These are phyloP conservation scores for Clathrospora elynae DNA, from an alignment of 2,329 filamentous ascomycete species.

Conservation along the genomic window DNA sequence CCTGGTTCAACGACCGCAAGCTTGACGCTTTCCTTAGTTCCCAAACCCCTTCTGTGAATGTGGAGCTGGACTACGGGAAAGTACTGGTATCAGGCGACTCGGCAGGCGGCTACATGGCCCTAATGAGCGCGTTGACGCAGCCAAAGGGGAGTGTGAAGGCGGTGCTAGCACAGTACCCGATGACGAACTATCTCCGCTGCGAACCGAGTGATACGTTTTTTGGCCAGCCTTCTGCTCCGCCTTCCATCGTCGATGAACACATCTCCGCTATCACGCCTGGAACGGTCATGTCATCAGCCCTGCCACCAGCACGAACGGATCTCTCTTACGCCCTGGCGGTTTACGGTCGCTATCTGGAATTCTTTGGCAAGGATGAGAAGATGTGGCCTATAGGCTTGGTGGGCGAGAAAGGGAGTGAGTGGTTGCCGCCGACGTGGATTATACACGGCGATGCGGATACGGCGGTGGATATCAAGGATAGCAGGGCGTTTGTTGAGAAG, in stretches of 20 bases:
- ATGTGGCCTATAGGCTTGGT: slow-evolving; percentile 37
- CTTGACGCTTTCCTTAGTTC: slow-evolving; percentile 18
- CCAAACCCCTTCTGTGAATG: slow-evolving; percentile 1
- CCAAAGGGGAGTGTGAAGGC: slow-evolving; percentile 30
- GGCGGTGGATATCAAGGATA: slow-evolving; percentile 35
- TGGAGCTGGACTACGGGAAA: slow-evolving; percentile 32
- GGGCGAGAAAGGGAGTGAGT: slow-evolving; percentile 27
- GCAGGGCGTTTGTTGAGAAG: slow-evolving; percentile 33
- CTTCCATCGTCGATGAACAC: slow-evolving; percentile 28
- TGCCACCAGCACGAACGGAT: slow-evolving; percentile 23
- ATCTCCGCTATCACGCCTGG: slow-evolving; percentile 25
- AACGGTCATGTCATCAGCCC: slow-evolving; percentile 23
- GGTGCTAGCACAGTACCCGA: slow-evolving; percentile 36
- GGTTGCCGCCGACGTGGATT: slow-evolving; percentile 39
- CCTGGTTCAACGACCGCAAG: slow-evolving; percentile 47
- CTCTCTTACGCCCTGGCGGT: slow-evolving; percentile 26
- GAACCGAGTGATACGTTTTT: slow-evolving; percentile 2
- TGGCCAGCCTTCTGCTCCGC: slow-evolving; percentile 14
- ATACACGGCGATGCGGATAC: slow-evolving; percentile 40
- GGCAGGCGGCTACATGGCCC: slow-evolving; percentile 48
- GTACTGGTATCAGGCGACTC: slow-evolving; percentile 45
- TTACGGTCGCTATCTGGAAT: slow-evolving; percentile 32
- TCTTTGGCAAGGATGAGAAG: slow-evolving; percentile 31
- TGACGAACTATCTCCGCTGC: slow-evolving; percentile 28
- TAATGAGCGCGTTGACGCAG: slow-evolving; percentile 36